Conservation (phyloP, 208 protist genomes). For the Leishmania tarentolae region DNA sequence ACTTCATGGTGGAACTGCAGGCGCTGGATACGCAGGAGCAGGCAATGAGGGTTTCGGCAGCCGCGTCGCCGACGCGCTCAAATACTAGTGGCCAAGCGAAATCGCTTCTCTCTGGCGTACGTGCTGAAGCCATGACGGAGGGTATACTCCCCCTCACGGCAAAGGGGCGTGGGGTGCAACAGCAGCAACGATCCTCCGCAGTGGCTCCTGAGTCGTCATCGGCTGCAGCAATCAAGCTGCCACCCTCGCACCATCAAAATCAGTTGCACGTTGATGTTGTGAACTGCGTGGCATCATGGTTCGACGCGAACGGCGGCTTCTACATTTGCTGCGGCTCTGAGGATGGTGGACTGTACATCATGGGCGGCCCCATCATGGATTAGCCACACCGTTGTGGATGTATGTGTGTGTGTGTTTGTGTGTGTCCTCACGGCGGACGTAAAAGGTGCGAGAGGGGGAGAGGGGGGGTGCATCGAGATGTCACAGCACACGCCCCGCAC, state of each 20-base stretch:
- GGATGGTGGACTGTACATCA: slow-evolving; percentile 51
- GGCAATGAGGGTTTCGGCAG: neutral
- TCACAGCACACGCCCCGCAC: neutral
- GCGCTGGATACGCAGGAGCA: slow-evolving; percentile 12
- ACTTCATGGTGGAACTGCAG: slow-evolving; percentile 21
- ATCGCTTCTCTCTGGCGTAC: slow-evolving; percentile 14
- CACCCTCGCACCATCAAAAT: slow-evolving; percentile 30
- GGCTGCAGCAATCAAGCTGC: slow-evolving; percentile 4
- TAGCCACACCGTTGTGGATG: neutral
- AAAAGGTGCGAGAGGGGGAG: neutral
- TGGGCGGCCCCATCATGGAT: slow-evolving; percentile 30
- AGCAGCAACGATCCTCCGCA: slow-evolving; percentile 8
- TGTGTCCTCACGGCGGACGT: neutral
- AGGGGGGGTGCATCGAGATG: neutral
- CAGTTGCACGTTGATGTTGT: slow-evolving; percentile 61
- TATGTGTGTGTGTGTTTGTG: neutral
- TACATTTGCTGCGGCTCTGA: slow-evolving; percentile 59
- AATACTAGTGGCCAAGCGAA: neutral
- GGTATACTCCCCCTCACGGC: slow-evolving; percentile 12
- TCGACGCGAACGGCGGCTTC: slow-evolving; percentile 43
- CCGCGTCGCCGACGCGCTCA: neutral
- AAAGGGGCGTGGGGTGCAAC: slow-evolving; percentile 15
- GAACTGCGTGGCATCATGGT: slow-evolving; percentile 64
- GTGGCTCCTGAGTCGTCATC: neutral
- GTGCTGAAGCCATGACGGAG: slow-evolving; percentile 22